Base-by-base conservation (phyloP, 208 protist species). In the Porcisia hertigi region DNA sequence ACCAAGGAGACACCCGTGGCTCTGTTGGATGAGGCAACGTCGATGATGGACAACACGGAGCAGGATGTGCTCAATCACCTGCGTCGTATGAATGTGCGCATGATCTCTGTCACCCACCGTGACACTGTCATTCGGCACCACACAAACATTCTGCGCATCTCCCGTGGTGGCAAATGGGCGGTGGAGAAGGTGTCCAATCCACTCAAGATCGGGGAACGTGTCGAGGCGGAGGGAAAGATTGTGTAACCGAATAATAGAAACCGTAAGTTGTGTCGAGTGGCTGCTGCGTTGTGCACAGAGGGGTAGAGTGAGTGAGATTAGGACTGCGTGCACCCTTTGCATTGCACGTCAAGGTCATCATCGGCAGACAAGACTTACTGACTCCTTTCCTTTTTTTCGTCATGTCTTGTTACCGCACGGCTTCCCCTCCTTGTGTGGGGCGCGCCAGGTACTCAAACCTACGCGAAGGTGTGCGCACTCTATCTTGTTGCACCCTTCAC, bases 21-120 rank as follows among this genome's bases (percentile, higher is more conserved):
- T 23, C 85, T 97, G 8, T 73, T 96, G 14, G 94, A 97, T 78
- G 94, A 97, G 79, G 86, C 92, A 1, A 96, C 94, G 7, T 95
- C 90, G 12, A 95, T 94, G 91, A 95, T 97, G 91, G 91, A 95
- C 75, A 91, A 95, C 54, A 94, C 89, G 55, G 89, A 94, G 82
- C 85, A 95, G 80, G 87, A 92, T 64, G 90, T 97, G 20, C 70
- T 97, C 57, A 89, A 86, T 76, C 86, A 97, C 63, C 71, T 97
- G 62, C 91, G 90, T n/a, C 82, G 76, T 34, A 71, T 93, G 39
- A 78, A 92, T 53, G 86, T 95, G 52, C 85, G 88, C 63, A 94
- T 94, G 87, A 74, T 95, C 63, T 95, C 91, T 49, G 84, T 95
- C 47, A 97, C 91, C 23, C 93, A 97, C 71, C 89, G 93, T 55